A percentile compares a stretch with the other conserved stretches of the same genome.
Evolutionary conservation across 1,284 basidiomycete genomes (phyloP).

Genomic region (Lentinus polychrous): DNA sequence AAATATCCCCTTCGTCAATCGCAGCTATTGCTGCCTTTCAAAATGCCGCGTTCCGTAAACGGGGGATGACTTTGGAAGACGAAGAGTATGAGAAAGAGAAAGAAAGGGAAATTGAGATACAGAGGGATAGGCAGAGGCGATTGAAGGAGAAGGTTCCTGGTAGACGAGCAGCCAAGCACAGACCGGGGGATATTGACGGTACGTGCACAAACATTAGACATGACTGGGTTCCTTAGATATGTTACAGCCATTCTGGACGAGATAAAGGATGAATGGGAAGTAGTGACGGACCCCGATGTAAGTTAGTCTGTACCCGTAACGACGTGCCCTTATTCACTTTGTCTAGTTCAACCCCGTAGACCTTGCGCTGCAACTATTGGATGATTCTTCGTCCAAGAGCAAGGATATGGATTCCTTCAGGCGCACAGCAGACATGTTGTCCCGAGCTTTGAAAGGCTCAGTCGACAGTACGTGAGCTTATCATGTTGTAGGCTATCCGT

Average conservation of each 20-base stretch:
- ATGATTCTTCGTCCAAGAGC: slow-evolving; percentile 54
- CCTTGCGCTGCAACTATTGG: slow-evolving; percentile 80
- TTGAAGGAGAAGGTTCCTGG: slow-evolving; percentile 62
- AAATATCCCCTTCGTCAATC: slow-evolving; percentile 38
- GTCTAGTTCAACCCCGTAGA: slow-evolving; percentile 86
- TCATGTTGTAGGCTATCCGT: slow-evolving; percentile 2
- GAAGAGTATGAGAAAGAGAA: slow-evolving; percentile 43
- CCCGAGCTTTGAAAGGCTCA: slow-evolving; percentile 74
- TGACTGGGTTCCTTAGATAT: background rate
- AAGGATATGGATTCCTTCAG: slow-evolving; percentile 74
- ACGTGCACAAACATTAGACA: slow-evolving; percentile 18
- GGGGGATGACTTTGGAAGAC: slow-evolving; percentile 34
- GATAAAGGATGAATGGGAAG: slow-evolving; percentile 87
- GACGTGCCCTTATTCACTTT: slow-evolving; percentile 10
- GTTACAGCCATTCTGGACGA: slow-evolving; percentile 70
- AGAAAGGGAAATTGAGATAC: slow-evolving; percentile 50
- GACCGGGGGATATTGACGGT: slow-evolving; percentile 74
- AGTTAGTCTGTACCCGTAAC: slow-evolving; percentile 22
- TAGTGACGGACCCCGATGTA: slow-evolving; percentile 80
- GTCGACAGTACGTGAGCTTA: slow-evolving; percentile 62
- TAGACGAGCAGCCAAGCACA: slow-evolving; percentile 43
- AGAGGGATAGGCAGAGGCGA: slow-evolving; percentile 53
- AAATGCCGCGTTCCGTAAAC: slow-evolving; percentile 45
- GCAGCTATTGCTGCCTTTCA: slow-evolving; percentile 62
- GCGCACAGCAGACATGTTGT: slow-evolving; percentile 67